These are phyloP conservation scores for Aspergillus nidulans DNA, from an alignment of 495 filamentous ascomycete genomes.

Conservation along the genomic window DNA sequence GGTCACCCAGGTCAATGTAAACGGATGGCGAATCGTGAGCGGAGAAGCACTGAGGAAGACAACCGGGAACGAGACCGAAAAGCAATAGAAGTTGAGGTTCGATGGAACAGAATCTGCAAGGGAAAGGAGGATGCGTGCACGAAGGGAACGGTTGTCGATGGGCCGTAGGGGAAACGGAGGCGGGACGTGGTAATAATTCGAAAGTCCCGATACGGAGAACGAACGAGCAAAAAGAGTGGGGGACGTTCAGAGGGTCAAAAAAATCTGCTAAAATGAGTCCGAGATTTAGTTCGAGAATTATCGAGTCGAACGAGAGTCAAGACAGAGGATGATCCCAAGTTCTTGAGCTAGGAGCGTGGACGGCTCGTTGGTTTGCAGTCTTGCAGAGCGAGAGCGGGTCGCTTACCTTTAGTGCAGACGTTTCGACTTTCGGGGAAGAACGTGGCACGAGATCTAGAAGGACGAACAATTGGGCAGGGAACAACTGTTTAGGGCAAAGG, in stretches of 20 bases:
- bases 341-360: conserved; percentile 1
- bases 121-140: background rate
- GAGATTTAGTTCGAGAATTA: background rate
- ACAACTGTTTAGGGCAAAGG: conserved; percentile 21
- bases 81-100: background rate
- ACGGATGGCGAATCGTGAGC: background rate
- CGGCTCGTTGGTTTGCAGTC: conserved; percentile 17
- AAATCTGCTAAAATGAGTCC: background rate
- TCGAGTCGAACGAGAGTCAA: background rate
- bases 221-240: conserved; percentile 6
- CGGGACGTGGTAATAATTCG: conserved; percentile 15
- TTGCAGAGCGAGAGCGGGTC: conserved; percentile 7
- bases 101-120: background rate
- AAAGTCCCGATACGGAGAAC: conserved; percentile 1
- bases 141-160: conserved; percentile 3
- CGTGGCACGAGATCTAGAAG: conserved; percentile 27
- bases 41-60: background rate
- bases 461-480: conserved; percentile 23
- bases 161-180: conserved; percentile 5
- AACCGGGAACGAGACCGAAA: background rate
- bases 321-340: conserved; percentile 11
- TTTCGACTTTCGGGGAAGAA: conserved; percentile 22
- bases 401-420: conserved; percentile 26
- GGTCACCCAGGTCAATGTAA: background rate
- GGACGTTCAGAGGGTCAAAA: background rate